Evolutionary conservation across 139 green algal genomes (phyloP).

Genomic region (Micractinium conductrix): DNA sequence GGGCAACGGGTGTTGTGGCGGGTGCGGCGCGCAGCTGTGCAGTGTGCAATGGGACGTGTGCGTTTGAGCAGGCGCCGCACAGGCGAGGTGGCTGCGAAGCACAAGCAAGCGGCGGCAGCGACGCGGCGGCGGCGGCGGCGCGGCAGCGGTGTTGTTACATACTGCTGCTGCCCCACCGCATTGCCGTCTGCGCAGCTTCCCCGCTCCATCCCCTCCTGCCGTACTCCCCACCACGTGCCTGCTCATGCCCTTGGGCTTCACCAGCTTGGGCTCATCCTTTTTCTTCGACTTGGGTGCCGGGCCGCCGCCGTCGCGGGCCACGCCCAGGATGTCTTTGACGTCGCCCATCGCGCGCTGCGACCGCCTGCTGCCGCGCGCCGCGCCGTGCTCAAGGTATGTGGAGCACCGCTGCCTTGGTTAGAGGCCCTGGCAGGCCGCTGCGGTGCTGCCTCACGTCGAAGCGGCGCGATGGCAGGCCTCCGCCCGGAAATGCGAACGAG

Average conservation of each 20-base stretch:
- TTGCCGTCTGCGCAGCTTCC: neutral
- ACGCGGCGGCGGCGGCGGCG: no score
- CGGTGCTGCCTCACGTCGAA: no score
- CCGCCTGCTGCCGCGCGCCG: no score
- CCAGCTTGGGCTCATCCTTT: slow-evolving; percentile 46
- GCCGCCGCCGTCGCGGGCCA: slow-evolving; percentile 48
- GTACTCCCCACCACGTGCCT: neutral
- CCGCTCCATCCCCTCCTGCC: neutral
- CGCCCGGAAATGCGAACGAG: no score
- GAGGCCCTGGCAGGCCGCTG: no score
- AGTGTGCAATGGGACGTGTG: neutral
- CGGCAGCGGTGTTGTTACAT: neutral
- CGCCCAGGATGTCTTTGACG: slow-evolving; percentile 90
- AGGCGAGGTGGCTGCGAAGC: neutral
- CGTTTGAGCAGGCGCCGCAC: no score
- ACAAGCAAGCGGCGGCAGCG: neutral
- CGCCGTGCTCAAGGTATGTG: no score
- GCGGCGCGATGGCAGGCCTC: no score
- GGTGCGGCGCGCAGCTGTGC: neutral
- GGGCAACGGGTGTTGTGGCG: neutral
- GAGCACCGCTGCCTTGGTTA: no score
- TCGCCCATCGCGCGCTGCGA: slow-evolving; percentile 73
- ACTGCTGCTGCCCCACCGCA: neutral
- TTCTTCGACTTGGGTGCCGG: slow-evolving; percentile 70
- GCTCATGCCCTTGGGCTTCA: slow-evolving; percentile 84